Evolutionary conservation across 768 basidiomycete species (phyloP), one percentile per base, ranked within the genome.

Genomic region (Galerina sulciceps): DNA sequence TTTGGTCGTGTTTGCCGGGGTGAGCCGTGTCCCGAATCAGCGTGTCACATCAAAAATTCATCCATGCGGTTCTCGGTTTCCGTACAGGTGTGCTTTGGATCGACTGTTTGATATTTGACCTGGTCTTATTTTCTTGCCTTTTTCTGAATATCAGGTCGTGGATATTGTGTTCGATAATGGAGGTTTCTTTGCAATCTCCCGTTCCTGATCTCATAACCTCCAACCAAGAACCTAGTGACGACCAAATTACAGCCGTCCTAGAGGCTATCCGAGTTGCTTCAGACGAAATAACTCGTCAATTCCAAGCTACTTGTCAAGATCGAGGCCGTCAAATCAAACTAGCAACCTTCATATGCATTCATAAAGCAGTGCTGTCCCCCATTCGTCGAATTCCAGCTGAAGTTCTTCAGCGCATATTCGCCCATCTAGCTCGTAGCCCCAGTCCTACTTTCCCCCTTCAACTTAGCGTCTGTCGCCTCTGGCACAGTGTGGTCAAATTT

Each of bases 371-470:
- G 9, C 40, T 57, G 35, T 57, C 56, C 17, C 42, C 48, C 10
- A 31, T 51, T 31, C 56, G 56, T 20, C 48, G 56, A 9, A 20
- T 57, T 35, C 47, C 47, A 4, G 10, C 13, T 26, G 56, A 57
- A 20, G 23, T 57, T 17, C 48, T 48, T 10, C 23, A 57, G 18
- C 22, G n/a, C 10, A 51, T 57, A 35, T 49, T 57, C 20, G 6
- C 17, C 26, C 26, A 31, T 31, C 26, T 31, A 31, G 26, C 26
- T 31, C 26, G 8, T 31, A 31, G 26, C 26, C 8, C 26, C 8
- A 8, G 26, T 31, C 26, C 26, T 8, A 31, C 4, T 31, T 31
- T 31, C 2, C 26, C 26, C 4, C 26, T 31, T 31, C 26, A 31
- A 31, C 8, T 31, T 4, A 31, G 26, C 26, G 55, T 48, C 10